Evolutionary conservation across 164 flowering plant genomes (phyloP).

Genomic region (Sextonia rubra): DNA sequence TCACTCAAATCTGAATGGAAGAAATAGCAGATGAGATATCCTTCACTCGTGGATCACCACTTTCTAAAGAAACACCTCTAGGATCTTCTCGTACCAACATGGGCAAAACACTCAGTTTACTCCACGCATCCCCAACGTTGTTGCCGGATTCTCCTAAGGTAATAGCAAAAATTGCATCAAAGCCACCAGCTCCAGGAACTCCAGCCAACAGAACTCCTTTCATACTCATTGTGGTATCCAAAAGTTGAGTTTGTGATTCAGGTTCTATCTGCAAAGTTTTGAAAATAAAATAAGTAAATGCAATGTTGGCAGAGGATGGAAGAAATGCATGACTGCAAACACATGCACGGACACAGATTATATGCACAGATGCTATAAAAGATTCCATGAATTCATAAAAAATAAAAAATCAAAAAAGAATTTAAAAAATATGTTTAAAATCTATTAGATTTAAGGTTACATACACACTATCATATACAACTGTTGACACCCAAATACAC

Average conservation of each 20-base stretch:
- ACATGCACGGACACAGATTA: no score
- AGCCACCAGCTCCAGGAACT: constrained; percentile 99
- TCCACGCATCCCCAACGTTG: constrained; percentile 62
- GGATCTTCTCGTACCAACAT: constrained; percentile 94
- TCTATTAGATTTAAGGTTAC: not conserved
- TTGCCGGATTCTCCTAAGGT: constrained; percentile 60
- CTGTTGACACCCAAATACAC: not conserved
- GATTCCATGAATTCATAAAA: not conserved
- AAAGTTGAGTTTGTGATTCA: constrained; percentile 76
- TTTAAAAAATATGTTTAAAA: no score
- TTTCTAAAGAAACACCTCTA: constrained; percentile 72
- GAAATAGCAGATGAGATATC: constrained; percentile 59
- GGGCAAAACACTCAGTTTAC: constrained; percentile 69
- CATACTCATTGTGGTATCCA: constrained; percentile 78
- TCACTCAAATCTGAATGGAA: constrained; percentile 32
- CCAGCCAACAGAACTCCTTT: constrained; percentile 95
- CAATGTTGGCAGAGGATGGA: not conserved
- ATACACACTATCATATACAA: not conserved
- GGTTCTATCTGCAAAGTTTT: constrained; percentile 80
- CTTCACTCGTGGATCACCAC: constrained; percentile 63
- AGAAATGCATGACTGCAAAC: not conserved
- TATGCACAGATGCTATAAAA: no score
- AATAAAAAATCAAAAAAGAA: no score
- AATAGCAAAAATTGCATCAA: constrained; percentile 93
- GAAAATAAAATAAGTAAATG: not conserved